A percentile compares a stretch with the other conserved stretches of the same genome.
Evolutionary conservation across 768 basidiomycete species (phyloP).

Genomic region (Collybia mongolica): DNA sequence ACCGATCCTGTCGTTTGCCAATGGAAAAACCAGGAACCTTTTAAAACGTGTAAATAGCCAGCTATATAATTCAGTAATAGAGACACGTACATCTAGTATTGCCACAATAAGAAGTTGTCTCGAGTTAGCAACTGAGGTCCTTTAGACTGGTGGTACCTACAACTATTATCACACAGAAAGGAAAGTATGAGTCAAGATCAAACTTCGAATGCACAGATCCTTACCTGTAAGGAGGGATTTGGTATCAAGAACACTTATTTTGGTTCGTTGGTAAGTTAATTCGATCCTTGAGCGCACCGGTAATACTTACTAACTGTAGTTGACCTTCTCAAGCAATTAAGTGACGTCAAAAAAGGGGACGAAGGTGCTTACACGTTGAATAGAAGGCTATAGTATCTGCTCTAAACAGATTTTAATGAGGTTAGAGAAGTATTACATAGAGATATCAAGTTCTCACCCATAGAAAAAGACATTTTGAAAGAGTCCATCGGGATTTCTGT

Average conservation of each 20-base stretch:
- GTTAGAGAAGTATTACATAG: background rate
- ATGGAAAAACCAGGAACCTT: constrained; percentile 31
- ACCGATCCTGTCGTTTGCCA: constrained; percentile 37
- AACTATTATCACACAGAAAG: background rate
- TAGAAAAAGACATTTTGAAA: constrained; percentile 31
- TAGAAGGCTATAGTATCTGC: constrained; percentile 31
- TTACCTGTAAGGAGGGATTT: too few species aligned
- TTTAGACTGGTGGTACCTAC: background rate
- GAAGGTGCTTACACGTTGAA: constrained; percentile 25
- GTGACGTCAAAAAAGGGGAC: background rate
- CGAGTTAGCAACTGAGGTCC: background rate
- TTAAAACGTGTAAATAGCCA: background rate
- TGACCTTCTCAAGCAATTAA: constrained; percentile 11
- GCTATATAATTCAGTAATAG: background rate
- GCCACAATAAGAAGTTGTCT: background rate
- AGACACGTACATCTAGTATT: constrained; percentile 8
- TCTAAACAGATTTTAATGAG: constrained; percentile 14
- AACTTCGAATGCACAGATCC: too few species aligned
- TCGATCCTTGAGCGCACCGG: background rate
- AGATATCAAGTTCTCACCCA: constrained; percentile 24
- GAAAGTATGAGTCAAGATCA: background rate
- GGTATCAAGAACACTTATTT: too few species aligned
- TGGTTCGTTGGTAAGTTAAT: background rate
- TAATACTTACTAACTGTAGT: constrained; percentile 19
- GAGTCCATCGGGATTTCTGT: constrained; percentile 29